Base-by-base conservation (phyloP, 1,284 basidiomycete genomes). In the Phaffia rhodozyma region DNA sequence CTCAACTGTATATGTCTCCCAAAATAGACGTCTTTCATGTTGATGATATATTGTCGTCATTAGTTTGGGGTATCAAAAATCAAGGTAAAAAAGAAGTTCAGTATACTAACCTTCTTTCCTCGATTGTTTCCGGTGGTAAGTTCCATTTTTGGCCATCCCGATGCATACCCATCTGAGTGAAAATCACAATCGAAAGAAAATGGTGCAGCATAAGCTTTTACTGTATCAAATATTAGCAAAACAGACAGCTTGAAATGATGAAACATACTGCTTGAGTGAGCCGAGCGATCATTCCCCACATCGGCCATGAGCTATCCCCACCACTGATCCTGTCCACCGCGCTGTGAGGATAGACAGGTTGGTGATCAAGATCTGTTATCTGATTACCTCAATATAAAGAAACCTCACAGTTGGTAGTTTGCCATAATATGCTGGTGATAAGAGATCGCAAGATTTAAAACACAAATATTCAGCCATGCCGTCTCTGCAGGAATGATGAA, bases 81-180 rank as follows among this genome's bases (percentile, higher is more conserved):
- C n/a, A n/a, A n/a, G n/a, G n/a, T 56, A 21, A 43, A 23, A 3
- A 23, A n/a, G 55, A n/a, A 16, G 48, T 30, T n/a, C 55, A 60
- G 34, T 27, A 25, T 3, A 56, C 53, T 9, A 23, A 48, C 38
- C 68, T 66, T 32, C 73, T 66, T 55, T 74, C 73, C 55, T 74
- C 69, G 1, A 71, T 69, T 0, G 72, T 69, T 9, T 72, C 67
- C 13, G 61, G 57, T 0, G 70, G 69, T 5, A 75, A 67, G 48
- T 72, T 71, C 74, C 74, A 75, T 11, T 70, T 66, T 29, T 66
- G 67, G 1, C 74, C 74, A 65, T 75, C 74, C 6, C 72, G 68
- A 61, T 75, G 73, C 59, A 74, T 53, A 0, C 73, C 73, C 73
- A 75, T 75, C 68, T 70, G 60, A n/a, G n/a, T 13, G 34, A 0